Evolutionary conservation across 805 yeast genomes (phyloP), one percentile per base, ranked within the genome.

Genomic region (Starmerella vaccinii): DNA sequence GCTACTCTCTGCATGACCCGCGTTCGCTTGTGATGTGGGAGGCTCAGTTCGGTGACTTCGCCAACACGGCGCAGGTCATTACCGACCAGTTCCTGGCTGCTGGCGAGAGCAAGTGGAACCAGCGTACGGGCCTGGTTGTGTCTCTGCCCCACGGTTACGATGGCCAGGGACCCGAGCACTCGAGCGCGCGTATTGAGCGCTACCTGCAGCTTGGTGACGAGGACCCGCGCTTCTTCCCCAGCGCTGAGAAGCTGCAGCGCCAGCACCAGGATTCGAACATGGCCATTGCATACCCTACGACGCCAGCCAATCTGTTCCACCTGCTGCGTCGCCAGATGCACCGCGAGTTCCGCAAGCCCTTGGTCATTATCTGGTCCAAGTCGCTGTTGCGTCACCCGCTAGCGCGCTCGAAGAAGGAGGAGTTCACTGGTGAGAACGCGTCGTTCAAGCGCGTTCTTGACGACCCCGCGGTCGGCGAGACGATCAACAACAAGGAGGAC

Each of bases 151-250:
- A 92, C 68, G 99, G 99, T 74, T 92, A 89, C 69, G 99, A 92
- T 68, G 99, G 99, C 60, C 98, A 92, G 75, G 99, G 99, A 64
- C 97, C 99, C 59, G 99, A 92, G 75, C 99, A 92, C 73, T 92
- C 98, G 24, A 85, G 95, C 51, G 97, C 95, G 64, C 83, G 97
- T 77, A 71, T 92, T 49, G 99, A 92, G 75, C 82, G 99, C 75
- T 92, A 88, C 74, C 76, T 92, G 70, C 95, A 86, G 74, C 72
- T 92, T 66, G 83, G 95, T 65, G 89, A 89, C 68, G 99, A 92
- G 74, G 98, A 92, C 69, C 87, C 86, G 63, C 84, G 97, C 72
- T 71, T 65, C 63, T 92, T 86, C 95, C 99, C 99, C 67, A 68
- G 86, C 38, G 80, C 75, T 53, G 89, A 83, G 63, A 86, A 87